phyloP scores from a whole-genome alignment of 225 moss, liverwort and hornwort species.

The Marchantia paleacea region DNA sequence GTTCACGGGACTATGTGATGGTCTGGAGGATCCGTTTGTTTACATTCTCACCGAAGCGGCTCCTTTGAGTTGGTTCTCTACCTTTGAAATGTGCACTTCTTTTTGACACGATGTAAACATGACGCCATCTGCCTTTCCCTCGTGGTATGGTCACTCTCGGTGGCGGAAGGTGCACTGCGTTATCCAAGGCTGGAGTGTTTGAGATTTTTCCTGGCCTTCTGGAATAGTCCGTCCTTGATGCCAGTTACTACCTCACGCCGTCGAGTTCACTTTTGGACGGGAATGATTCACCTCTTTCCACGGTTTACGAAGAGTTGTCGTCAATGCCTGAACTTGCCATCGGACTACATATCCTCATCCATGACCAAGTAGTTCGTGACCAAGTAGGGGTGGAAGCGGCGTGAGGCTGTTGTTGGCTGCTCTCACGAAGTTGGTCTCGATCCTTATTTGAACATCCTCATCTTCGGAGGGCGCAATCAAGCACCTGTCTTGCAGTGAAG shows the following conservation, averaged over 20 bases:
- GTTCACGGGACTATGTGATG: constrained; percentile 8
- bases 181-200: constrained; percentile 13
- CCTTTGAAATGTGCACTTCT: not conserved
- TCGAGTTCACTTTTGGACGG: not conserved
- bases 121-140: not conserved
- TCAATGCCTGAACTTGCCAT: not conserved
- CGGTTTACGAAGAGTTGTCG: not conserved
- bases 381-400: constrained; percentile 13
- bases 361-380: not conserved
- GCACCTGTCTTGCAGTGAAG: not conserved
- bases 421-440: not conserved
- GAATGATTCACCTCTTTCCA: not conserved
- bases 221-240: not conserved
- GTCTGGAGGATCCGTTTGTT: not conserved
- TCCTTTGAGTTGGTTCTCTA: not conserved
- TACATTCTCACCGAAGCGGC: constrained; percentile 9
- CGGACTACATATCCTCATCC: not conserved
- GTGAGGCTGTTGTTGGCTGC: not conserved
- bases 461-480: not conserved
- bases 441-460: constrained; percentile 7
- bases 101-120: not conserved
- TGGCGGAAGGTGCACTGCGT: not conserved
- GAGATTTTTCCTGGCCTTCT: not conserved
- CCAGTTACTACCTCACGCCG: not conserved
- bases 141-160: not conserved